A percentile compares a stretch with the other conserved stretches of the same genome.
Evolutionary conservation across 2,329 filamentous ascomycete genomes (phyloP).

Genomic region (Neurospora crassa): DNA sequence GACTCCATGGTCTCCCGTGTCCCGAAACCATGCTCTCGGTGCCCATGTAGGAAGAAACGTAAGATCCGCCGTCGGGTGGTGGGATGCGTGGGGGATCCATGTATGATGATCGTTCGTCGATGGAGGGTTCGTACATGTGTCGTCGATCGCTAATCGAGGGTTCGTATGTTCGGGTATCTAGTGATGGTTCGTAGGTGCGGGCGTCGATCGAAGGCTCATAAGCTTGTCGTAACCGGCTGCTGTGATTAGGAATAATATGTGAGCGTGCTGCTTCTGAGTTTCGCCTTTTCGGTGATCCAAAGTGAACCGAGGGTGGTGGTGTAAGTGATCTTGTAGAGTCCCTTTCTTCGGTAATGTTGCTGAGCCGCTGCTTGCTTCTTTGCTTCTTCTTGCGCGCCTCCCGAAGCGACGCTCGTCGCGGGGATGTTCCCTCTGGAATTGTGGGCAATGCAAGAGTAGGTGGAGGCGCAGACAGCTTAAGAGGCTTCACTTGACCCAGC

Average conservation of each 20-base stretch:
- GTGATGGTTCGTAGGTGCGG: slow-evolving; percentile 9
- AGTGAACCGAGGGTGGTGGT: slow-evolving; percentile 15
- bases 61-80: slow-evolving; percentile 51
- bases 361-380: slow-evolving; percentile 5
- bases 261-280: neutral
- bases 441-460: slow-evolving; percentile 29
- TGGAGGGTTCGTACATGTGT: neutral
- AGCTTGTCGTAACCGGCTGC: slow-evolving; percentile 34
- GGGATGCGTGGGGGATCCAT: slow-evolving; percentile 49
- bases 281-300: slow-evolving; percentile 31
- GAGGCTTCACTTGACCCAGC: slow-evolving; percentile 21
- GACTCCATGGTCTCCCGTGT: neutral
- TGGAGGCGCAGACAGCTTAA: slow-evolving; percentile 18
- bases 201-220: slow-evolving; percentile 47
- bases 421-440: slow-evolving; percentile 42
- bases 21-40: slow-evolving; percentile 30
- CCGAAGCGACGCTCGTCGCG: slow-evolving; percentile 26
- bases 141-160: neutral
- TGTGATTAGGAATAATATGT: slow-evolving; percentile 21
- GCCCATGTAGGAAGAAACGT: slow-evolving; percentile 44
- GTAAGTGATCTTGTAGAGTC: neutral
- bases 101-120: slow-evolving; percentile 31
- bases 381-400: slow-evolving; percentile 21
- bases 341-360: neutral
- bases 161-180: neutral